Evolutionary conservation across 2,329 filamentous ascomycete genomes (phyloP), one percentile per base, ranked within the genome.

Genomic region (Sarocladiaceae sp.): DNA sequence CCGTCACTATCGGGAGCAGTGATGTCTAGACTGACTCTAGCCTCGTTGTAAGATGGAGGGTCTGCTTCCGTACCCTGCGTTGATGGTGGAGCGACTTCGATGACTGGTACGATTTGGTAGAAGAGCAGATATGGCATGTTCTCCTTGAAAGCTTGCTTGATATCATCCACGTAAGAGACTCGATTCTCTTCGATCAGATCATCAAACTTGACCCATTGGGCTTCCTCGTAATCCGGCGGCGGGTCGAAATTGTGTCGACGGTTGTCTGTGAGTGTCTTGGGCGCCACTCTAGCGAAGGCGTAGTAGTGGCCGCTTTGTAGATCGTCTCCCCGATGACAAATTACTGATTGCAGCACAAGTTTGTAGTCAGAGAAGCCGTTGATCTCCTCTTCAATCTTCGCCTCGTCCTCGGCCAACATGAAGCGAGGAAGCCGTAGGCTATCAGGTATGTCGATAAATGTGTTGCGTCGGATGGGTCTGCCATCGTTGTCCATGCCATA

Each of bases 91-190:
- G 71, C 68, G 6, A 84, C 76, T 45, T 90, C 85, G 23, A 88
- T 79, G 56, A 94, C 88, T 0, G 91, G 90, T 23, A 94, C 78
- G 32, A 97, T 87, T 61, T 96, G 91, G 58, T 96, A 98, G 63
- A 97, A 97, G 0, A 98, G 71, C 6, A 97, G 75, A 60, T 97
- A 97, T 0, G 93, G 91, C 61, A 88, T 94, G 61, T 96, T 90
- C n/a, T 84, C 76, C 52, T 80, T 83, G 41, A 97, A 67, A 0
- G 87, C 83, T 52, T 83, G 67, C 49, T 86, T 82, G 53, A 83
- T 78, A 50, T 96, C 84, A 55, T 94, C 80, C 40, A 96, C 82
- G 45, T 84, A 74, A 0, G 73, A 74, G 3, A 97, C 84, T 20
- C 91, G 79, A 45, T 82, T 74, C 27, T 76, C 69, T 1, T 79